phyloP scores from a whole-genome alignment of 345 rosid species.

The Sisymbrium altissimum region DNA sequence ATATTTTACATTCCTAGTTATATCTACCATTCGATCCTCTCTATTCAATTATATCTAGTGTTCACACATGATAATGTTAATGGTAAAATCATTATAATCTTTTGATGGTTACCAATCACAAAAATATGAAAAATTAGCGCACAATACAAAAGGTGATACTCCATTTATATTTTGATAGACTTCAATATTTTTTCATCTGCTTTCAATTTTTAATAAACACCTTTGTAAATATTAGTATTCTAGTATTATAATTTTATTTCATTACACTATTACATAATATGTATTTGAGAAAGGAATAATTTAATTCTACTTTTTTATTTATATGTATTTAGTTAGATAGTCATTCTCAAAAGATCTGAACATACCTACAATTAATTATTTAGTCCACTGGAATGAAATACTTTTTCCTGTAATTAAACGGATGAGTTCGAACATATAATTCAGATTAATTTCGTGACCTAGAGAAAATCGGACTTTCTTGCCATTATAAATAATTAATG shows the following conservation, averaged over 20 bases:
- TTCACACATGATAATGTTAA: neutral
- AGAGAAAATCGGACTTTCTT: neutral
- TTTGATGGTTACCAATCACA: neutral
- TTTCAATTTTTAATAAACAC: too few relatives aligned
- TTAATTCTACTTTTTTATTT: neutral
- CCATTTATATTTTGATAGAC: neutral
- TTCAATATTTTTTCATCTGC: neutral
- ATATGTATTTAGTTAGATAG: neutral
- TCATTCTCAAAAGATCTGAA: neutral
- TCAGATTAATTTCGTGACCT: neutral
- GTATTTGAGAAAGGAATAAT: neutral
- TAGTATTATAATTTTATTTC: neutral
- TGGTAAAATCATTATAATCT: neutral
- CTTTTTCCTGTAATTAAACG: neutral
- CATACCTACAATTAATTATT: neutral
- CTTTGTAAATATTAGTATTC: too few relatives aligned
- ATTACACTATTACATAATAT: neutral
- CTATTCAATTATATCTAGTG: neutral
- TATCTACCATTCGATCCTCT: neutral
- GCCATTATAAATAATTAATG: neutral
- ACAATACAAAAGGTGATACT: neutral
- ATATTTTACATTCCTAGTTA: neutral
- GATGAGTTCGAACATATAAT: neutral
- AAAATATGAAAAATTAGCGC: neutral
- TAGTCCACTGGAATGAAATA: neutral